A percentile compares a stretch with the other conserved stretches of the same genome.
These are phyloP conservation scores for Staphylotrichum tortipilum DNA, from an alignment of 495 filamentous ascomycete species.

Conservation along the genomic window DNA sequence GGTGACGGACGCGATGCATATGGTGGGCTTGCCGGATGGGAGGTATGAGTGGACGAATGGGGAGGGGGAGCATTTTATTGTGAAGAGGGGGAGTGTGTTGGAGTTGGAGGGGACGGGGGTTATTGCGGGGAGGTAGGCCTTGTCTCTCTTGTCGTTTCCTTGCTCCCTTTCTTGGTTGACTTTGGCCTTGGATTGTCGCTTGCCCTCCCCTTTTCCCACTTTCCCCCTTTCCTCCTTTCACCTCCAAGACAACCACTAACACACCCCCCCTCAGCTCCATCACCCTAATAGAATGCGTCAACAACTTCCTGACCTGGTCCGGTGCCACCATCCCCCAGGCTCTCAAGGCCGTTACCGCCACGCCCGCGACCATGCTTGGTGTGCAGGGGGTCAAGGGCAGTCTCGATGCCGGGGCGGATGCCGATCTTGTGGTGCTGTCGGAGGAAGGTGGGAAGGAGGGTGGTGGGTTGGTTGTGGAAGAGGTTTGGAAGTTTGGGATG, in stretches of 20 bases:
- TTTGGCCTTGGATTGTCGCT: not conserved
- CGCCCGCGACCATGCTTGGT: slow-evolving; percentile 66
- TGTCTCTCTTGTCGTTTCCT: not conserved
- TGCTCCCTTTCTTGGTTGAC: not conserved
- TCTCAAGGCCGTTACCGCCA: slow-evolving; percentile 60
- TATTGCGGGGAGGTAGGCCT: slow-evolving; percentile 57
- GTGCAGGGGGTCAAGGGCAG: slow-evolving; percentile 57
- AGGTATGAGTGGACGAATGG: slow-evolving; percentile 74
- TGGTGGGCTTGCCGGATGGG: slow-evolving; percentile 65
- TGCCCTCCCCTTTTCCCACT: not conserved
- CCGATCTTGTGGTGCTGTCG: slow-evolving; percentile 65
- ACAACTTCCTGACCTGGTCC: slow-evolving; percentile 69
- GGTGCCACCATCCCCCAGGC: slow-evolving; percentile 54
- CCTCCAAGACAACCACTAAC: not conserved
- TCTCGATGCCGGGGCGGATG: slow-evolving; percentile 62
- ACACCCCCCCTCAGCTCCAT: slow-evolving; percentile 47
- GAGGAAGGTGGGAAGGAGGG: slow-evolving; percentile 22
- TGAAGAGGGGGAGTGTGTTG: slow-evolving; percentile 59
- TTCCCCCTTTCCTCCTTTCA: not conserved
- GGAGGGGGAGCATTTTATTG: slow-evolving; percentile 45
- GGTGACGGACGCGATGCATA: slow-evolving; percentile 60
- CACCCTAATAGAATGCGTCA: slow-evolving; percentile 69
- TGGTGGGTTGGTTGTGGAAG: slow-evolving; percentile 11
- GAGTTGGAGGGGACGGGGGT: slow-evolving; percentile 61
- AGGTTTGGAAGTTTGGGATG: slow-evolving; percentile 25